A percentile compares a stretch with the other conserved stretches of the same genome.
phyloP scores from a whole-genome alignment of 164 flowering plant species.

The Brasenia schreberi region DNA sequence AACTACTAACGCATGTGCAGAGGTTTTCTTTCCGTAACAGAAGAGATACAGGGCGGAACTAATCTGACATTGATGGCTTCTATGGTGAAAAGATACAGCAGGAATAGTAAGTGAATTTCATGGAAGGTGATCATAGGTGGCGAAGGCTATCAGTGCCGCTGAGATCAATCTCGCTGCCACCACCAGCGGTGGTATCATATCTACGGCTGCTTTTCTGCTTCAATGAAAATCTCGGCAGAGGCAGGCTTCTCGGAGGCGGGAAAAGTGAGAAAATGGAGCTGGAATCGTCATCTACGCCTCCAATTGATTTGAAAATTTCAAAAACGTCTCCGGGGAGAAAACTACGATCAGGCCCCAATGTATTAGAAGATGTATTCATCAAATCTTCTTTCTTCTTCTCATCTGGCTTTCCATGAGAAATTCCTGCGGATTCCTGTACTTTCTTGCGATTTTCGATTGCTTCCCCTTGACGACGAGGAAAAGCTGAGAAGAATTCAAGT shows the following conservation, averaged over 20 bases:
- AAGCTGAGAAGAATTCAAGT: background rate
- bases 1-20: no score
- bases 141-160: slow-evolving; percentile 32
- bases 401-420: background rate
- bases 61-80: no score
- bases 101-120: no score
- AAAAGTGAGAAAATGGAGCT: slow-evolving; percentile 24
- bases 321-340: background rate
- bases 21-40: no score
- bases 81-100: no score
- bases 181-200: slow-evolving; percentile 18
- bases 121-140: no score
- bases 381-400: background rate
- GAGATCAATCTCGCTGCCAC: slow-evolving; percentile 19
- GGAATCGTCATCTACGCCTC: slow-evolving; percentile 13
- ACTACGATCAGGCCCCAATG: background rate
- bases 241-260: slow-evolving; percentile 80
- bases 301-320: background rate
- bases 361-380: background rate
- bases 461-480: background rate
- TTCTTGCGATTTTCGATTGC: background rate
- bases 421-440: background rate
- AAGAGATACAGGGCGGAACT: no score
- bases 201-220: no score
- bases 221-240: slow-evolving; percentile 34